These are phyloP conservation scores for Discostella pseudostelligera DNA, from an alignment of 108 stramenopile genomes.

Conservation along the genomic window DNA sequence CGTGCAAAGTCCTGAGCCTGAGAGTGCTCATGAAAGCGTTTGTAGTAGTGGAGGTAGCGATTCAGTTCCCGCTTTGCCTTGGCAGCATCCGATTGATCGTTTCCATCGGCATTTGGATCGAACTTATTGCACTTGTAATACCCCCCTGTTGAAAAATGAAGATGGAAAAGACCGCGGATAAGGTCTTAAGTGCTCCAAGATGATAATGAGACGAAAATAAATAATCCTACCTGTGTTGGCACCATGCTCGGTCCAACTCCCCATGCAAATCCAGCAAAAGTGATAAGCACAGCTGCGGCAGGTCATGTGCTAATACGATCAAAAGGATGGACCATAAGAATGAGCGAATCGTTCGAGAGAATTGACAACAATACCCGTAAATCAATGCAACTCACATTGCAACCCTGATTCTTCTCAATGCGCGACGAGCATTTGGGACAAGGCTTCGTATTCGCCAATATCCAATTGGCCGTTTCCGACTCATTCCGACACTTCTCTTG, in stretches of 20 bases:
- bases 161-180: no score
- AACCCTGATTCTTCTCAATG: slow-evolving; percentile 99
- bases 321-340: background rate
- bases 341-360: background rate
- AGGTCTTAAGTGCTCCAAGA: no score
- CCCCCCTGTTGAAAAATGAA: slow-evolving; percentile 75
- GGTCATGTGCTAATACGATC: slow-evolving; percentile 85
- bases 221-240: slow-evolving; percentile 79
- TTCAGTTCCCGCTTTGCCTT: slow-evolving; percentile 92
- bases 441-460: slow-evolving; percentile 96
- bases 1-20: slow-evolving; percentile 92
- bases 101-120: slow-evolving; percentile 33
- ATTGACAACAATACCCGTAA: background rate
- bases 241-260: slow-evolving; percentile 94
- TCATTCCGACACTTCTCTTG: slow-evolving; percentile 94
- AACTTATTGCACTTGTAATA: slow-evolving; percentile 99
- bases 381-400: slow-evolving; percentile 55
- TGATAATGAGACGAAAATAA: background rate
- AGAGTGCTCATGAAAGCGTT: slow-evolving; percentile 92
- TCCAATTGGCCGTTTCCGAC: slow-evolving; percentile 99
- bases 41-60: slow-evolving; percentile 99
- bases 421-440: slow-evolving; percentile 97
- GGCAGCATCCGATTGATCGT: slow-evolving; percentile 79
- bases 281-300: slow-evolving; percentile 75
- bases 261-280: slow-evolving; percentile 99